phyloP scores from a whole-genome alignment of 805 yeast genomes.

The Metschnikowia henanensis region DNA sequence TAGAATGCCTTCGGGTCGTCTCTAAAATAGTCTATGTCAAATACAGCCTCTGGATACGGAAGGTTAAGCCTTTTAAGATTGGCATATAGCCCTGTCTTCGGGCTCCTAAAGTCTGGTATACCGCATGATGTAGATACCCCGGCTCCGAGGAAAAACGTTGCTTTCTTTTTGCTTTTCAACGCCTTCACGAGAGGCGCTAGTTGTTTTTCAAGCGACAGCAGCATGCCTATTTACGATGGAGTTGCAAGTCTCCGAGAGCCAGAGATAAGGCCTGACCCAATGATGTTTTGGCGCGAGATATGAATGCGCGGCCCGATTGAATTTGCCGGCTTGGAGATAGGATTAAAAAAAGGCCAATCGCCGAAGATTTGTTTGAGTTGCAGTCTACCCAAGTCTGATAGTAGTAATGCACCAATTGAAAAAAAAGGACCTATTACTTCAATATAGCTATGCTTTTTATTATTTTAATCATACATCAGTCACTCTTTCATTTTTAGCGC shows the following conservation, averaged over 20 bases:
- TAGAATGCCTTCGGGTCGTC: conserved; percentile 83
- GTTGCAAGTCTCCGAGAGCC: neutral
- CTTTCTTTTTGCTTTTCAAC: conserved; percentile 31
- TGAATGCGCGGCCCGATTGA: neutral
- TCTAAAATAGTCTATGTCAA: conserved; percentile 80
- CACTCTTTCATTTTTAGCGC: too few species aligned
- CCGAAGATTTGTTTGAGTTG: too few species aligned
- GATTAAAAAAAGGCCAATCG: too few species aligned
- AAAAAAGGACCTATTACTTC: too few species aligned
- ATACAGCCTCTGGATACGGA: conserved; percentile 95
- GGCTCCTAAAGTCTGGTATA: conserved; percentile 93
- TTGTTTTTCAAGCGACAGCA: conserved; percentile 15
- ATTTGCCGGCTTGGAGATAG: too few species aligned
- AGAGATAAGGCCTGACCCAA: neutral
- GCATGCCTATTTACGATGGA: neutral
- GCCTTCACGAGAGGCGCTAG: conserved; percentile 33
- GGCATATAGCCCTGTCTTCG: conserved; percentile 84
- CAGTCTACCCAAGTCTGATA: too few species aligned
- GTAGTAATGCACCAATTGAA: too few species aligned
- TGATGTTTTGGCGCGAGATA: neutral
- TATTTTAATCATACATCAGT: too few species aligned
- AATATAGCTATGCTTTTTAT: too few species aligned
- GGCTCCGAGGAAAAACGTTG: conserved; percentile 82
- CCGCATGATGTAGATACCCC: conserved; percentile 95
- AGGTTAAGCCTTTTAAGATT: conserved; percentile 70